Conservation (phyloP, 2,329 filamentous ascomycete species). For the Trichoderma asperellum region DNA sequence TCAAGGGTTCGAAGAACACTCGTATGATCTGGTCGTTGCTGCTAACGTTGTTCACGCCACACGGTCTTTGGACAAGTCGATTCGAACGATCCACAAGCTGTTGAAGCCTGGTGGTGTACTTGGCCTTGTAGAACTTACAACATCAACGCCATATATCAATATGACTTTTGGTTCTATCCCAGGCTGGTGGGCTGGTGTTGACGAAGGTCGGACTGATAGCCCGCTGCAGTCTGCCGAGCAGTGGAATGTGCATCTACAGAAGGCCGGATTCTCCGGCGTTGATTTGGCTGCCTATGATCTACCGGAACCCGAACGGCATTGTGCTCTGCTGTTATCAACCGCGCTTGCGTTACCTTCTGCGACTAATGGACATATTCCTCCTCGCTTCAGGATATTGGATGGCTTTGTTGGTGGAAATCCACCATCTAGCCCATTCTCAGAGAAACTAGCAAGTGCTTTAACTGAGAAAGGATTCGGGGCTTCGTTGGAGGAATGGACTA, state of each 20-base stretch:
- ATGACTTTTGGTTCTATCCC: conserved; percentile 14
- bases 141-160: conserved; percentile 9
- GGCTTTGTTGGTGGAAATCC: background rate
- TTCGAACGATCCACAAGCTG: conserved; percentile 35
- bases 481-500: background rate
- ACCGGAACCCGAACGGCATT: conserved; percentile 14
- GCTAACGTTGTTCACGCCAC: conserved; percentile 42
- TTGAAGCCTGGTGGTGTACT: conserved; percentile 41
- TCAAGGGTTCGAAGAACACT: conserved; percentile 36
- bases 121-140: conserved; percentile 37
- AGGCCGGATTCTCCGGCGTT: conserved; percentile 5
- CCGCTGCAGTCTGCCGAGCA: conserved; percentile 7
- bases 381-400: background rate
- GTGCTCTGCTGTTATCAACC: background rate
- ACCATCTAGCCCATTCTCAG: background rate
- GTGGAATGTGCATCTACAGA: conserved; percentile 14
- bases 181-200: conserved; percentile 21
- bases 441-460: background rate
- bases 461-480: background rate
- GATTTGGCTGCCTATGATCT: conserved; percentile 19
- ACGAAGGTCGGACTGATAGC: conserved; percentile 2
- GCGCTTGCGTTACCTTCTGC: background rate
- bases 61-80: conserved; percentile 34
- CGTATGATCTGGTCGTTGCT: conserved; percentile 40
- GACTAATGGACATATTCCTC: too few relatives aligned